These are phyloP conservation scores for Phaffia rhodozyma DNA, from an alignment of 1,284 basidiomycete species.

Conservation along the genomic window DNA sequence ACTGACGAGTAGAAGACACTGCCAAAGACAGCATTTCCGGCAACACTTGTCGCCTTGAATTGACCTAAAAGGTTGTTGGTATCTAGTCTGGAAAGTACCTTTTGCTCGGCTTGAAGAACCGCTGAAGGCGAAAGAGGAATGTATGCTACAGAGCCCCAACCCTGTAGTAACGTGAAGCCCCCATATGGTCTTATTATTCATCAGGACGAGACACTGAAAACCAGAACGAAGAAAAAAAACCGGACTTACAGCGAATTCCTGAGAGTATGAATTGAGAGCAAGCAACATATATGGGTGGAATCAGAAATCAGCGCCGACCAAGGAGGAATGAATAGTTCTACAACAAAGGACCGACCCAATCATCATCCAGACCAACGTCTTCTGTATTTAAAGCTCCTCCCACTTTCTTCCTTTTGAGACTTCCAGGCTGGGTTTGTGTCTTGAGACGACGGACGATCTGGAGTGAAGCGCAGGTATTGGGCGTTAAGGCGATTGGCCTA, in stretches of 20 bases:
- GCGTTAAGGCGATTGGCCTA: not conserved
- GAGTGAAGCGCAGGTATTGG: not conserved
- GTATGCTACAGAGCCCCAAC: conserved; percentile 16
- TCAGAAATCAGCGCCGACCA: too few species aligned
- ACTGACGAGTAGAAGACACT: conserved; percentile 16
- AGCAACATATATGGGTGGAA: not conserved
- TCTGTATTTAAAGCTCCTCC: not conserved
- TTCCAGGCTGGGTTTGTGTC: conserved; percentile 6
- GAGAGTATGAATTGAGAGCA: not conserved
- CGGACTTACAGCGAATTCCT: conserved; percentile 12
- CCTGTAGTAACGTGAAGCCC: not conserved
- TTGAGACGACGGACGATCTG: conserved; percentile 14
- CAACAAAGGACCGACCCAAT: not conserved
- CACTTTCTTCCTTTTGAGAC: conserved; percentile 7
- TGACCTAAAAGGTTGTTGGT: conserved; percentile 3
- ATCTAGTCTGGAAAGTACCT: not conserved
- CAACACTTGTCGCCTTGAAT: conserved; percentile 12
- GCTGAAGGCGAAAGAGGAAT: conserved; percentile 9
- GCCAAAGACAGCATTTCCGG: conserved; percentile 16
- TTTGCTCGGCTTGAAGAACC: not conserved
- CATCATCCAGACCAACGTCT: conserved; percentile 8
- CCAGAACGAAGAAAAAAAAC: not conserved
- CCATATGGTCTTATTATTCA: too few species aligned
- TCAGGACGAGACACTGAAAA: too few species aligned
- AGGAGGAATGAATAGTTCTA: too few species aligned